Conservation (phyloP, 345 rosid species). For the Eucalyptus leucophloia region DNA sequence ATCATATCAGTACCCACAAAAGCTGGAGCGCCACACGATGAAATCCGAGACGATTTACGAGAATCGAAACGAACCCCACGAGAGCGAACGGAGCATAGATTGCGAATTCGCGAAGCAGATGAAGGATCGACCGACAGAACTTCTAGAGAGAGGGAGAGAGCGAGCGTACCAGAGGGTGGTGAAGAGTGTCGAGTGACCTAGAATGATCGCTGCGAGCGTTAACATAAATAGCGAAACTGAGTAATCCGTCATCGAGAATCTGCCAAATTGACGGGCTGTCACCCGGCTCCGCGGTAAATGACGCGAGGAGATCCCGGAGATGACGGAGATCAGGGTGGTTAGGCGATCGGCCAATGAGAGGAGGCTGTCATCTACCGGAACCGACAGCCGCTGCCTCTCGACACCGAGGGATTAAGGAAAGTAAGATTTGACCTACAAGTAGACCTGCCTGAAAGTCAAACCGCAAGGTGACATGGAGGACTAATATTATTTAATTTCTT, state of each 20-base stretch:
- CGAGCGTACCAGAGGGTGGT: background rate
- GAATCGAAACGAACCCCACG: background rate
- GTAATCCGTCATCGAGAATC: background rate
- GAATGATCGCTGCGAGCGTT: background rate
- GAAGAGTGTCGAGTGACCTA: background rate
- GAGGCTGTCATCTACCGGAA: background rate
- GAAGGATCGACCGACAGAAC: background rate
- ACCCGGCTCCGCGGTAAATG: background rate
- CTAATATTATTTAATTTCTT: background rate
- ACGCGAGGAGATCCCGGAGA: background rate
- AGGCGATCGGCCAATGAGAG: background rate
- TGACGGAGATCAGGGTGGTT: fast-evolving
- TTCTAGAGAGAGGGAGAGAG: background rate
- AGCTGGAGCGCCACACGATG: background rate
- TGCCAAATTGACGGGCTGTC: background rate
- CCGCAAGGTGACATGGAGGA: too few species aligned
- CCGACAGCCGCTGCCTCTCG: background rate
- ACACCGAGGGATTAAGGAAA: background rate
- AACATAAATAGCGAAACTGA: fast-evolving
- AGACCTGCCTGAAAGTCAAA: background rate
- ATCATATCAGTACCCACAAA: background rate
- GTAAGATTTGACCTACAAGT: background rate
- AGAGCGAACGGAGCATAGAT: background rate
- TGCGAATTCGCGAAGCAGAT: background rate
- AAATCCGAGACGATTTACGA: background rate